These are phyloP conservation scores for Medakamo hakoo DNA, from an alignment of 139 green algal species.

Conservation along the genomic window DNA sequence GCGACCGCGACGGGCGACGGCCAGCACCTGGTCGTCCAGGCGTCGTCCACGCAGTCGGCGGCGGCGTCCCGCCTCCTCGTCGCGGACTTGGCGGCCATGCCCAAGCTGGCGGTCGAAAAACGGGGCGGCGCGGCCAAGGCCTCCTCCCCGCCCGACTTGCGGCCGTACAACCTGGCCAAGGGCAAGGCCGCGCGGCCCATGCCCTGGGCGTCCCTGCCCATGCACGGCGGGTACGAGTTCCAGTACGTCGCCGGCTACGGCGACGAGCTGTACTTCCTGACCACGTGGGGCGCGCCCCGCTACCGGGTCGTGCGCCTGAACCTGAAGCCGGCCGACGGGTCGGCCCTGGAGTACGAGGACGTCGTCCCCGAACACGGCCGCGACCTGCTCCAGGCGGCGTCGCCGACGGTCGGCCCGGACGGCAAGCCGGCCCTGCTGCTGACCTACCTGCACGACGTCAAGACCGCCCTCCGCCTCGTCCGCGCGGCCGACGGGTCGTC, in stretches of 20 bases:
- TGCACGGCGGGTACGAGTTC: not conserved
- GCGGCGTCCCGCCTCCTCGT: not conserved
- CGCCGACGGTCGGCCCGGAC: not conserved
- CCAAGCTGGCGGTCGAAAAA: too few species aligned
- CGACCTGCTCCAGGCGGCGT: conserved; percentile 47
- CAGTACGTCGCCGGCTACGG: not conserved
- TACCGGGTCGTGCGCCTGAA: conserved; percentile 27
- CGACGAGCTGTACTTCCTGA: conserved; percentile 29
- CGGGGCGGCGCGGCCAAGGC: not conserved
- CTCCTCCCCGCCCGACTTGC: not conserved
- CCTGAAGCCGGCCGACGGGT: not conserved
- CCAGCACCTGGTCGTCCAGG: not conserved
- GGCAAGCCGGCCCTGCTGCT: conserved; percentile 6
- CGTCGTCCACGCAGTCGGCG: not conserved
- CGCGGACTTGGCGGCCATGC: not conserved
- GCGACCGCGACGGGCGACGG: not conserved
- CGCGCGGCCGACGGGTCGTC: conserved; percentile 9
- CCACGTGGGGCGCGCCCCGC: conserved; percentile 66
- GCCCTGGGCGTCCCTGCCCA: not conserved
- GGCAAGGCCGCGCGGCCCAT: not conserved
- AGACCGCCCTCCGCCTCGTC: conserved; percentile 28
- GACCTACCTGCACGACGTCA: conserved; percentile 46
- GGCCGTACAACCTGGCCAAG: not conserved
- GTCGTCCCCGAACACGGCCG: conserved; percentile 55
- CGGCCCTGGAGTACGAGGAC: conserved; percentile 6